Evolutionary conservation across 345 rosid genomes (phyloP), one percentile per base, ranked within the genome.

Genomic region (Aurinia saxatilis): DNA sequence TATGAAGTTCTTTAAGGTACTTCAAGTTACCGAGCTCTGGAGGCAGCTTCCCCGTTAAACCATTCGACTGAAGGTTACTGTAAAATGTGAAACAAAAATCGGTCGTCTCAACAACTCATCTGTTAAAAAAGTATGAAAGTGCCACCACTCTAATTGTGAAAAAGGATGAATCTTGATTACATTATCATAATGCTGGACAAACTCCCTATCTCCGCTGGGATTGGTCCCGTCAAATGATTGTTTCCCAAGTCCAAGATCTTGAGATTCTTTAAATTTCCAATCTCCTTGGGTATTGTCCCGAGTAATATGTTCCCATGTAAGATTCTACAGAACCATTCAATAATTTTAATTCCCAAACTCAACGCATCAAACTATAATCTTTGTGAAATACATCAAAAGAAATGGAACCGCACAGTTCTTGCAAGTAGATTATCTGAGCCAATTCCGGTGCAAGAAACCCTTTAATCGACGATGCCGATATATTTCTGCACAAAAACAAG

Each of bases 21-120:
- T 71, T 84, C 75, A 93, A 76, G 73, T 84, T 79, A 65, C 96
- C 88, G 14, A 93, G 75, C 77, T 87, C 95, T 37, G 81, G 48
- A 49, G 97, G 99, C 59, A 93, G 50, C 57, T 49, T 79, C 16
- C 99, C 99, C 1, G 88, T 83, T 66, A 93, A 83, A 47, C 97
- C 95, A 75, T 93, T 93, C 51, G 92, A 81, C 82, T 87, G 88
- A 57, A 93, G 92, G 77, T 90, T 85, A 81, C 99, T 93, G 82
- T 68, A 76, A 57, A 42, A 67, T 38, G 29, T 38, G 44, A 62
- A 70, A 62, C 55, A 45, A 68, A 52, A 68, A 27, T n/a, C 13
- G 1, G 33, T 7, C 16, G 3, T 45, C 17, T 52, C 55, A 61
- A 36, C 48, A 36, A 60, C 14, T 34, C 55, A 60, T 51, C 33